A percentile compares a stretch with the other conserved stretches of the same genome.
Evolutionary conservation across 441 rosid genomes (phyloP).

Genomic region (Eruca vesicaria): DNA sequence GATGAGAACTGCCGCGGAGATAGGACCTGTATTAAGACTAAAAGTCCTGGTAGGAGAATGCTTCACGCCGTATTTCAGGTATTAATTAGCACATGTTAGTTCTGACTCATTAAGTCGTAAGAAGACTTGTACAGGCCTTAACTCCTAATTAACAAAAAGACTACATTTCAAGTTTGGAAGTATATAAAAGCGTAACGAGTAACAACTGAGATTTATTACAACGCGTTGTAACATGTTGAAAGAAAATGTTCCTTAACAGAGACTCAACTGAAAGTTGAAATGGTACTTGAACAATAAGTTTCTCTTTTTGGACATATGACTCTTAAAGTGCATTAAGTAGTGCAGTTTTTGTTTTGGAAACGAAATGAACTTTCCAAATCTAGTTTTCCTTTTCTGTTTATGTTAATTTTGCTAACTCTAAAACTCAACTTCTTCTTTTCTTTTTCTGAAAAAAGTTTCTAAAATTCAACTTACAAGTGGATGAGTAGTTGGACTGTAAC

Average conservation of each 20-base stretch:
- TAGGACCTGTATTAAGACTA: neutral
- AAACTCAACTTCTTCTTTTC: neutral
- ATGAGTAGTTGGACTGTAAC: no score
- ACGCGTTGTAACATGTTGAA: neutral
- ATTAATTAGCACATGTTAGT: neutral
- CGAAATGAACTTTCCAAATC: neutral
- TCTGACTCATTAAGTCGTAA: neutral
- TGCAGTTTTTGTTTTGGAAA: neutral
- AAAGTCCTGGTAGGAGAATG: neutral
- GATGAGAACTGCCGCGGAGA: neutral
- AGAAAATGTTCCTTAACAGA: neutral
- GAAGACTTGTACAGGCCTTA: neutral
- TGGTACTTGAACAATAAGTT: neutral
- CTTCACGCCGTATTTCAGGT: neutral
- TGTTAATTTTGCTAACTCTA: neutral
- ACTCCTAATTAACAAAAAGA: neutral
- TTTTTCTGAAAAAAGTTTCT: no score
- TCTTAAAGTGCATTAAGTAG: neutral
- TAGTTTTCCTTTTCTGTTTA: neutral
- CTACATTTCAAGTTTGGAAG: neutral
- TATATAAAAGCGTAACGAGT: neutral
- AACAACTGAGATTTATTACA: neutral
- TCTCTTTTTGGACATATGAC: neutral
- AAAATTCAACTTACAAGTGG: no score
- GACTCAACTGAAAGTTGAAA: conserved; percentile 4